Evolutionary conservation across 768 basidiomycete genomes (phyloP), one percentile per base, ranked within the genome.

Genomic region (Pleurotus sapidus): DNA sequence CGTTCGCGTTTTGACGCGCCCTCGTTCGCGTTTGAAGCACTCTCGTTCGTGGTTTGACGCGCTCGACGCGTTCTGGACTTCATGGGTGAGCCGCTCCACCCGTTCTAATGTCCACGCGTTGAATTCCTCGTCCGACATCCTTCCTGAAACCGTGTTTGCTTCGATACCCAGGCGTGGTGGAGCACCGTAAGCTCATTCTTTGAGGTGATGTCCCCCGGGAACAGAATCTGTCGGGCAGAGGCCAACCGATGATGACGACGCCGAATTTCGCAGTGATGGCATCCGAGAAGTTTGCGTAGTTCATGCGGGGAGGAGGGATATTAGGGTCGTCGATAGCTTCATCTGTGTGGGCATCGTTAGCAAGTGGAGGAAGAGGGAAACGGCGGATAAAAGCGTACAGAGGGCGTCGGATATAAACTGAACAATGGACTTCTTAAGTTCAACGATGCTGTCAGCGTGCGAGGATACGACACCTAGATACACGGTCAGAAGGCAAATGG

Each of bases 201-300:
- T 7, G 57, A 59, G 12, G 25, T 49, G n/a, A 67, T 45, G 7
- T 42, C 27, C 14, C 63, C 50, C 1, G 66, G 11, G 47, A 30
- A 8, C 20, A 39, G 59, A 67, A 63, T 8, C 49, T 43, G 15
- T 43, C 40, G 9, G 23, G 14, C 9, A 64, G 59, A 4, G 65
- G 66, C 66, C 66, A 67, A 46, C 50, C 54, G 27, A 63, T 59
- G 40, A 61, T 7, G 34, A 64, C 51, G 20, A 67, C 55, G 40
- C 60, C 49, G 40, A 60, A 45, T 18, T 15, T 47, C 4, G 23
- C 15, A 4, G 66, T 67, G 49, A 67, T 61, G 38, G 58, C 57
- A 3, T 46, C 20, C 12, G 62, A 60, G 54, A 66, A 67, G 30
- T 62, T 61, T n/a, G 30, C 15, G 42, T 67, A 66, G 43, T 18